Evolutionary conservation across 2,329 filamentous ascomycete species (phyloP), one percentile per base, ranked within the genome.

Genomic region (Paecilomyces variotii): DNA sequence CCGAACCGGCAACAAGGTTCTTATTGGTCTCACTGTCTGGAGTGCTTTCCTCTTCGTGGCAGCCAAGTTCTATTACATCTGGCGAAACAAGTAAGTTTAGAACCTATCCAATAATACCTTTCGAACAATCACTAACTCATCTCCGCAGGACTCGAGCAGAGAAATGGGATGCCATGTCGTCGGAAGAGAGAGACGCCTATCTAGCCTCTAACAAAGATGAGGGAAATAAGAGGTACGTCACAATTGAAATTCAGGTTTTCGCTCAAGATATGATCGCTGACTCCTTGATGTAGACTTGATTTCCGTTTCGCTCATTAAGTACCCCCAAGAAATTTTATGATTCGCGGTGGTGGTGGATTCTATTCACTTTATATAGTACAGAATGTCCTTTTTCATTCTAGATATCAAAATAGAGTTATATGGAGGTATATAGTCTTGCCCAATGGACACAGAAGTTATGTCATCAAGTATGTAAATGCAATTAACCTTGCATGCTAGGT

Each of bases 1-100:
- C 67, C 80, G 82, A 59, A 76, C 66, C 2, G 84, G 84, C 7
- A 86, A 86, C 70, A 81, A 76, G 26, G 79, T 84, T 2, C 75
- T 84, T 54, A 78, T 87, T 26, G 79, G 74, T 1, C 75, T 86
- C 54, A 72, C 79, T 2, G 76, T 74, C 0, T 75, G 83, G 28
- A 77, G 79, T 24, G 64, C 84, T 7, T 68, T 78, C 0, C 64
- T 79, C 0, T 85, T 86, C 53, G 27, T 85, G 32, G 73, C 70
- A 2, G 69, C 72, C 19, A 76, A 75, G 56, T 59, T 64, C 4
- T 78, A 76, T 62, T 78, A 77, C 56, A 64, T 74, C 4, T 70
- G 68, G 66, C 69, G 72, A 26, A 78, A 78, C 62, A 71, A 71
- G 73, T 75, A 70, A 56, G 70, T 63, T 24, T 5, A 50, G 4